Evolutionary conservation across 106 monocot genomes (phyloP), one percentile per base, ranked within the genome.

Genomic region (Agapanthus africanus): DNA sequence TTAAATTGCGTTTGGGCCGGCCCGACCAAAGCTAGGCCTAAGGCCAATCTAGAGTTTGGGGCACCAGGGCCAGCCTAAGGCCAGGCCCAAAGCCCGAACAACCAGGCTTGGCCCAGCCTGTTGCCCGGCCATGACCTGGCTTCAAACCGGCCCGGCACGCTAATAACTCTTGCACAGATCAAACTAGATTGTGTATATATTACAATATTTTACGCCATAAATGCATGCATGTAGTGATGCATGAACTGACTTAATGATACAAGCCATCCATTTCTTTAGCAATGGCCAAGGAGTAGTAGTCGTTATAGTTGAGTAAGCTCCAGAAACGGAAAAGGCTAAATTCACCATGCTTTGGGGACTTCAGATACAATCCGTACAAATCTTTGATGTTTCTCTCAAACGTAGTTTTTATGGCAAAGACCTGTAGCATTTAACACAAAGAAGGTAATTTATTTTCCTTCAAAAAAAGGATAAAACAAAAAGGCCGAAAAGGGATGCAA

Each of bases 281-380:
- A 56, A 87, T 70, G 37, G 16, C 52, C 25, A n/a, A 61, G 9
- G 82, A 81, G 73, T 84, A 87, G 71, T 84, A 85, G 38, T 80
- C 78, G 31, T 92, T 97, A 65, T 79, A 87, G 70, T 97, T 79
- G 28, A 92, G 80, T 67, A 75, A 60, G 46, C 36, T 66, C 92
- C 97, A 91, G 73, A 97, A 83, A 63, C 79, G 81, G 49, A 69
- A 80, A 63, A 92, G 52, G 22, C 80, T 74, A 62, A 80, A 71
- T 41, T 92, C 87, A 51, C 74, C 71, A 70, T 91, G 86, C 52
- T 90, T 97, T 40, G 89, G 82, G 52, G 84, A 89, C 63, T 79
- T 86, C 56, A 82, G 60, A 81, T 84, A 87, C 79, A 84, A 72
- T 1, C 80, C 46, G 65, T 89, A 84, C 35, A 97, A 44, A 40